Evolutionary conservation across 805 yeast species (phyloP).

Genomic region (Clavispora santaluciae): DNA sequence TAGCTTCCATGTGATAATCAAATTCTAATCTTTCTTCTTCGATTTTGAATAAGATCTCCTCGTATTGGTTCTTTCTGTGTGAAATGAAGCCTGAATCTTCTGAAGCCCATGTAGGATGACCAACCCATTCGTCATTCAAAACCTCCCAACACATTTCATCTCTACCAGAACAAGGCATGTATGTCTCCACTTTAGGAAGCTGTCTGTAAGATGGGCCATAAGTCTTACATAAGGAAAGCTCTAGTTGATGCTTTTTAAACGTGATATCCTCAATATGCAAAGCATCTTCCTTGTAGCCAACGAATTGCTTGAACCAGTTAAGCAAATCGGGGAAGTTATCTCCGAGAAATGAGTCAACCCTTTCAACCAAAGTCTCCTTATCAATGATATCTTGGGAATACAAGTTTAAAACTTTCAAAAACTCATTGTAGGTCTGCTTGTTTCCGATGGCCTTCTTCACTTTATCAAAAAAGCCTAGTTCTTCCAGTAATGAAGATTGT

Average conservation of each 20-base stretch:
- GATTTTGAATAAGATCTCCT: conserved; percentile 88
- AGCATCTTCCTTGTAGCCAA: conserved; percentile 83
- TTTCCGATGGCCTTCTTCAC: conserved; percentile 85
- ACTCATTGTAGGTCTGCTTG: conserved; percentile 88
- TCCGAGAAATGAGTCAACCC: conserved; percentile 84
- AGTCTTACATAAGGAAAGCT: conserved; percentile 84
- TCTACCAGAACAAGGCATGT: conserved; percentile 96
- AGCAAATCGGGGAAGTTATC: conserved; percentile 66
- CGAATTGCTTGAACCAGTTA: conserved; percentile 89
- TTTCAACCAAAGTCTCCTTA: conserved; percentile 70
- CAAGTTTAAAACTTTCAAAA: conserved; percentile 79
- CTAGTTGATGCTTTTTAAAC: conserved; percentile 87
- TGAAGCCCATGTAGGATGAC: conserved; percentile 99
- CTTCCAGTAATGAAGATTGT: conserved; percentile 68
- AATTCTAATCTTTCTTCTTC: conserved; percentile 98
- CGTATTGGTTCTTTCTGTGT: conserved; percentile 97
- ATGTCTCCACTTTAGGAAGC: conserved; percentile 88
- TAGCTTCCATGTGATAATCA: conserved; percentile 93
- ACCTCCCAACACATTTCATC: conserved; percentile 99
- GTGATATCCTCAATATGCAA: conserved; percentile 81
- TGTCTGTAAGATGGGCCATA: conserved; percentile 94
- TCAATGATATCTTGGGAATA: conserved; percentile 90
- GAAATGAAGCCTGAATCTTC: conserved; percentile 98
- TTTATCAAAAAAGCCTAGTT: conserved; percentile 84
- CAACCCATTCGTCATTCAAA: conserved; percentile 97